Evolutionary conservation across 2,329 filamentous ascomycete species (phyloP).

Genomic region (Chaetomium globosum): DNA sequence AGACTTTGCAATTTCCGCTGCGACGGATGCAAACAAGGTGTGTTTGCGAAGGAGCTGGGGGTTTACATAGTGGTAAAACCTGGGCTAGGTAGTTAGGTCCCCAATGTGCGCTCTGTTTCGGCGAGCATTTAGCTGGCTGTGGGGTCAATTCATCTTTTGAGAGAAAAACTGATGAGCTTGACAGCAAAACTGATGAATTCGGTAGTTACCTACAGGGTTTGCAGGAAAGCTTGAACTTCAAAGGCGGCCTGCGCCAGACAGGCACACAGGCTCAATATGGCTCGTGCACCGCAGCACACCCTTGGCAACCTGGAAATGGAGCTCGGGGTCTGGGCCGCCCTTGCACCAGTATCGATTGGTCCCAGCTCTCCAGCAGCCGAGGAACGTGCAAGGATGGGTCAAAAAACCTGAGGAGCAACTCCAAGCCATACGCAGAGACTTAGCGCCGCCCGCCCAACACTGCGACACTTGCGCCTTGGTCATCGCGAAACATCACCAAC

Average conservation of each 20-base stretch:
- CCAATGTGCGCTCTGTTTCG: too few species aligned
- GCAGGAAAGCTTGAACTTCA: too few species aligned
- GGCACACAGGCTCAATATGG: background rate
- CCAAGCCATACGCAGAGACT: too few species aligned
- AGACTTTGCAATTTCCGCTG: background rate
- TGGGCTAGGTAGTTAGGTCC: too few species aligned
- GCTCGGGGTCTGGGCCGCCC: background rate
- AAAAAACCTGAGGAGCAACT: conserved; percentile 14
- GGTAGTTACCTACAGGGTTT: too few species aligned
- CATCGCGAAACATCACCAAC: conserved; percentile 4
- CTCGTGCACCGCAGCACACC: conserved; percentile 12
- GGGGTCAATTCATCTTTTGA: too few species aligned
- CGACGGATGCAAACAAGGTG: background rate
- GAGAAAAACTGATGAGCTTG: too few species aligned
- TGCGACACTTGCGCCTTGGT: conserved; percentile 9
- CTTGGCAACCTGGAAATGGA: conserved; percentile 3
- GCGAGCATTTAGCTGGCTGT: too few species aligned
- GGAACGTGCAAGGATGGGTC: conserved; percentile 10
- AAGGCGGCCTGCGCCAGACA: background rate
- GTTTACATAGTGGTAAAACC: too few species aligned
- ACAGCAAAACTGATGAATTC: too few species aligned
- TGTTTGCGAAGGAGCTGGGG: background rate
- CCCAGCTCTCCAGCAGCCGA: background rate
- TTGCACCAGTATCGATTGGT: background rate
- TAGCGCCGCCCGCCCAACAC: background rate